Percentiles rank a stretch among this genome's conserved stretches.
These are phyloP conservation scores for Cyberlindnera sargentensis DNA, from an alignment of 805 yeast genomes.

Conservation along the genomic window DNA sequence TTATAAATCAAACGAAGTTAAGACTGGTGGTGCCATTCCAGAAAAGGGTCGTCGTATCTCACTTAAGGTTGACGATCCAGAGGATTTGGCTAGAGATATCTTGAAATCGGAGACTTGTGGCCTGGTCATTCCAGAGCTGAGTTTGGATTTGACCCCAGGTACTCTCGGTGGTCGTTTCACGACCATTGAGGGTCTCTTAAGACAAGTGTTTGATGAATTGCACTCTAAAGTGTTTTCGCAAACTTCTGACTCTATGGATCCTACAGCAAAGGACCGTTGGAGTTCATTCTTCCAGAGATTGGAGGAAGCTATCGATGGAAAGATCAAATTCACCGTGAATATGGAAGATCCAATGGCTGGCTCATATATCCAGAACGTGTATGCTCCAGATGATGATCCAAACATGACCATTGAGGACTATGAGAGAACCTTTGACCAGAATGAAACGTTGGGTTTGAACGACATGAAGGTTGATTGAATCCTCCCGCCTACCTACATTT, in stretches of 20 bases:
- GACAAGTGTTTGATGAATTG: constrained; percentile 86
- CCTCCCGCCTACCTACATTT: no score
- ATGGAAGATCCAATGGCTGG: constrained; percentile 96
- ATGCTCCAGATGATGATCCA: constrained; percentile 98
- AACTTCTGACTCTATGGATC: constrained; percentile 89
- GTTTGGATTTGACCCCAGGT: constrained; percentile 88
- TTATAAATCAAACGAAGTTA: constrained; percentile 93
- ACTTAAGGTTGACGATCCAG: constrained; percentile 70
- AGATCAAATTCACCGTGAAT: constrained; percentile 69
- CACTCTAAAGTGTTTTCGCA: constrained; percentile 77
- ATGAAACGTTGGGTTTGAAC: constrained; percentile 82
- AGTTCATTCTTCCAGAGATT: constrained; percentile 63
- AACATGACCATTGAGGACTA: constrained; percentile 88
- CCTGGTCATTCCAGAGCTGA: constrained; percentile 76
- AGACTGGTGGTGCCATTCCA: constrained; percentile 97
- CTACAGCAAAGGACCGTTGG: constrained; percentile 77
- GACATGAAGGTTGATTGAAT: constrained; percentile 29
- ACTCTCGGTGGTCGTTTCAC: constrained; percentile 98
- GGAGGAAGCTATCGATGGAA: constrained; percentile 76
- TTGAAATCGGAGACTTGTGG: constrained; percentile 93
- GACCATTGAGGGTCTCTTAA: constrained; percentile 86
- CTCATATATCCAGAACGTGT: constrained; percentile 94
- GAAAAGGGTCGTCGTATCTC: constrained; percentile 70
- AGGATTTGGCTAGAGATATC: constrained; percentile 90
- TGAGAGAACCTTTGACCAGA: constrained; percentile 82